Conservation (phyloP, 768 basidiomycete species). For the Chiua virens region DNA sequence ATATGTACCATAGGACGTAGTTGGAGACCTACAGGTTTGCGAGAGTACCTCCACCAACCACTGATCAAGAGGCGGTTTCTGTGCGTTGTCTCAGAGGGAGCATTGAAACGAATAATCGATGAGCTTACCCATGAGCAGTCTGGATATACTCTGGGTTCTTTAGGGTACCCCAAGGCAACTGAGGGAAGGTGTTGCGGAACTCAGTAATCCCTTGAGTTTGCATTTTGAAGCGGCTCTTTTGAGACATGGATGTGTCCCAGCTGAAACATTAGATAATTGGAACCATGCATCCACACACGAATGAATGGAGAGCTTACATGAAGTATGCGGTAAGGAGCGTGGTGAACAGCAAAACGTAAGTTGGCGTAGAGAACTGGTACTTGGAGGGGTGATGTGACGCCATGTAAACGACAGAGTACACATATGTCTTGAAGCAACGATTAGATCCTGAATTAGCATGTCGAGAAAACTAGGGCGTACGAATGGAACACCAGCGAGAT, state of each 20-base stretch:
- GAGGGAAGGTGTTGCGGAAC: constrained; percentile 92
- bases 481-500: constrained; percentile 90
- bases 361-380: constrained; percentile 82
- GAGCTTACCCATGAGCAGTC: constrained; percentile 82
- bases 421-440: constrained; percentile 67
- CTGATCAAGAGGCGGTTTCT: constrained; percentile 89
- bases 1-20: background rate
- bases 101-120: background rate
- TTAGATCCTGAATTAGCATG: background rate
- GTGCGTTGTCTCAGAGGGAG: constrained; percentile 8
- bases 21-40: constrained; percentile 76
- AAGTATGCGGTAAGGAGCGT: constrained; percentile 84
- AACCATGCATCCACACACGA: background rate
- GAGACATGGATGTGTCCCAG: constrained; percentile 94
- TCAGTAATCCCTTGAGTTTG: constrained; percentile 85
- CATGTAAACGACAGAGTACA: constrained; percentile 98
- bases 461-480: constrained; percentile 44
- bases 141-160: constrained; percentile 90
- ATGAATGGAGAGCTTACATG: constrained; percentile 50
- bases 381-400: constrained; percentile 86
- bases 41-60: constrained; percentile 93
- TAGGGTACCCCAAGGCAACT: constrained; percentile 78
- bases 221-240: constrained; percentile 98
- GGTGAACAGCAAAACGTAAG: constrained; percentile 69
- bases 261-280: constrained; percentile 38